phyloP scores from a whole-genome alignment of 1,139 yeast species.

The Zygoascus sp. region DNA sequence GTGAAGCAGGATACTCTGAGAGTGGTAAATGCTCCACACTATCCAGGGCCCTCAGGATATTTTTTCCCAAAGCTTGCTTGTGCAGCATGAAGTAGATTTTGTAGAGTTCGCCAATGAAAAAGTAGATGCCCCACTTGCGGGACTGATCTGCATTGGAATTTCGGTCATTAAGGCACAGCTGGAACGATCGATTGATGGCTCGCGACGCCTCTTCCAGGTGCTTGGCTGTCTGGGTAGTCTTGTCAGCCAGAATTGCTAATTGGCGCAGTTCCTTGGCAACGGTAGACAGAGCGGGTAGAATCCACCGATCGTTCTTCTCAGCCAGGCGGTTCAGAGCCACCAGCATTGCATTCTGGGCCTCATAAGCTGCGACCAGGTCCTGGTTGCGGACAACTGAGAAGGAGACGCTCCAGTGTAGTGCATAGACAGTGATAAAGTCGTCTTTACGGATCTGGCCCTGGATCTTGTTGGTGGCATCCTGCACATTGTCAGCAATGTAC shows the following conservation, averaged over 20 bases:
- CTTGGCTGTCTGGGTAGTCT: not conserved
- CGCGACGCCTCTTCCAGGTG: slow-evolving; percentile 51
- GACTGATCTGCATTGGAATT: slow-evolving; percentile 47
- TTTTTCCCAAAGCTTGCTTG: slow-evolving; percentile 68
- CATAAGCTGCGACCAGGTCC: slow-evolving; percentile 28
- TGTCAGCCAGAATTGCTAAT: slow-evolving; percentile 31
- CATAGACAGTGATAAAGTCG: slow-evolving; percentile 3
- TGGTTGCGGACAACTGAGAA: slow-evolving; percentile 23
- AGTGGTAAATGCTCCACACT: slow-evolving; percentile 52
- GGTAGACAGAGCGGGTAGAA: slow-evolving; percentile 53
- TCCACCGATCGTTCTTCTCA: slow-evolving; percentile 62
- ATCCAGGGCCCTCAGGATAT: slow-evolving; percentile 67
- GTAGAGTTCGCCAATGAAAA: slow-evolving; percentile 68
- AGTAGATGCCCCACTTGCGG: slow-evolving; percentile 65
- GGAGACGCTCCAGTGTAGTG: slow-evolving; percentile 31
- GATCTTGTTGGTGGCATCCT: not conserved
- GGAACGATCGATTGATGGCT: slow-evolving; percentile 66
- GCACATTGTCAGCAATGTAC: not conserved
- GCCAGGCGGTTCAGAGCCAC: slow-evolving; percentile 50
- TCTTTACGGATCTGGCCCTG: not conserved
- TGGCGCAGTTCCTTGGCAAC: slow-evolving; percentile 53
- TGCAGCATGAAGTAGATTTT: slow-evolving; percentile 61
- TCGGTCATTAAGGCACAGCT: slow-evolving; percentile 74
- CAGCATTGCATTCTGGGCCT: slow-evolving; percentile 28
- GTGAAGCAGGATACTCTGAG: slow-evolving; percentile 44